A percentile compares a stretch with the other conserved stretches of the same genome.
Evolutionary conservation across 2,329 filamentous ascomycete genomes (phyloP).

Genomic region (Trichoderma breve): DNA sequence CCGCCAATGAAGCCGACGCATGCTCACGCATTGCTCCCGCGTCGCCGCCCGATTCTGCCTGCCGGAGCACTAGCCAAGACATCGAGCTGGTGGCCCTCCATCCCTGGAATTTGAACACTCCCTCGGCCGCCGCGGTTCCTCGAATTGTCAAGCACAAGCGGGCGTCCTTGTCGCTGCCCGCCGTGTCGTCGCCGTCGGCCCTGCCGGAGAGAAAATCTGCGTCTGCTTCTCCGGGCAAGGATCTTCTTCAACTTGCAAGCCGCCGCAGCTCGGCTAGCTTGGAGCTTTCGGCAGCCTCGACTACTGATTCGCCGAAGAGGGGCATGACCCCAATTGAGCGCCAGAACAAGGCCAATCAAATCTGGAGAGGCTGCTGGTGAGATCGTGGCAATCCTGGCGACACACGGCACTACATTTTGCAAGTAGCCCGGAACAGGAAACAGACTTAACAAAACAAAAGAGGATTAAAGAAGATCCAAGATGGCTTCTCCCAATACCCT

Average conservation of each 20-base stretch:
- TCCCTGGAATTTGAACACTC: neutral
- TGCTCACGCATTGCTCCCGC: neutral
- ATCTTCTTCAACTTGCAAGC: neutral
- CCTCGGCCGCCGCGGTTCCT: neutral
- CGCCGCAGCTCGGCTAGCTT: neutral
- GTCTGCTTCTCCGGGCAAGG: neutral
- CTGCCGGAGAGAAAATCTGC: neutral
- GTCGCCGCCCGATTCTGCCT: neutral
- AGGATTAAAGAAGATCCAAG: neutral
- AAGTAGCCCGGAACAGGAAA: neutral
- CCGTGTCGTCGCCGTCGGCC: neutral
- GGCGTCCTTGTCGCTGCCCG: neutral
- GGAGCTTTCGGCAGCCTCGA: neutral
- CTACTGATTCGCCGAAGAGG: conserved; percentile 3
- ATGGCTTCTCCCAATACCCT: conserved; percentile 22
- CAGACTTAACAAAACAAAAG: neutral
- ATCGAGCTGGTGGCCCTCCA: neutral
- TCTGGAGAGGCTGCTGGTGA: conserved; percentile 32
- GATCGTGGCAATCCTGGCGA: neutral
- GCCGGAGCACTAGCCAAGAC: conserved; percentile 1
- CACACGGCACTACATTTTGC: neutral
- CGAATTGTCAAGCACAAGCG: neutral
- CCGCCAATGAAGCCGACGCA: neutral
- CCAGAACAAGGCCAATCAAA: conserved; percentile 25
- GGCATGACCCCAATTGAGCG: conserved; percentile 26